These are phyloP conservation scores for Penicillium waksmanii DNA, from an alignment of 495 filamentous ascomycete species.

Conservation along the genomic window DNA sequence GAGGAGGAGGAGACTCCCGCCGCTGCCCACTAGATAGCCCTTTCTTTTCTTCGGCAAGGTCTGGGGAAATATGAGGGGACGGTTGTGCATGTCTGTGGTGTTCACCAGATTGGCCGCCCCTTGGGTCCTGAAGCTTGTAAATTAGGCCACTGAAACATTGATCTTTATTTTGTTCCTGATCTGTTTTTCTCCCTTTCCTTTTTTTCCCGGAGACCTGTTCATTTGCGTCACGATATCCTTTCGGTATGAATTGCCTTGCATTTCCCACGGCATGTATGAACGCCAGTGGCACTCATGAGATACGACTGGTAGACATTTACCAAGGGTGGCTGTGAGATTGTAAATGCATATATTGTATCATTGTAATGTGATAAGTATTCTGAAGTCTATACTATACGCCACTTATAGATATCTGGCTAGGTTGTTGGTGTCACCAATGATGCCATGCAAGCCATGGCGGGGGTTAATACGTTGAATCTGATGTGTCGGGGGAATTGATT, in stretches of 20 bases:
- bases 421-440: background rate
- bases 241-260: too few species aligned
- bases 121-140: conserved; percentile 49
- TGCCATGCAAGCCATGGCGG: background rate
- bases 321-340: too few species aligned
- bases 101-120: conserved; percentile 32
- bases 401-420: background rate
- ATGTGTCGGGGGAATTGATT: too few species aligned
- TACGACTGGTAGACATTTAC: too few species aligned
- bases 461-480: too few species aligned
- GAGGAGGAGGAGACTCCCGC: conserved; percentile 60
- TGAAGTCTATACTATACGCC: too few species aligned
- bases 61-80: conserved; percentile 37
- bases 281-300: too few species aligned
- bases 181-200: background rate
- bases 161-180: conserved; percentile 30
- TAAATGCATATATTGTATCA: too few species aligned
- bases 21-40: conserved; percentile 43
- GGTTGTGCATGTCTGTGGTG: conserved; percentile 29
- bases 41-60: conserved; percentile 36
- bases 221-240: background rate
- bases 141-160: conserved; percentile 51
- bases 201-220: background rate
- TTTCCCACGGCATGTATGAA: too few species aligned
- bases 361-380: too few species aligned